Percentiles rank a stretch among this genome's conserved stretches.
phyloP scores from a whole-genome alignment of 164 flowering plant genomes.

The Kalanchoe fedtschenkoi region DNA sequence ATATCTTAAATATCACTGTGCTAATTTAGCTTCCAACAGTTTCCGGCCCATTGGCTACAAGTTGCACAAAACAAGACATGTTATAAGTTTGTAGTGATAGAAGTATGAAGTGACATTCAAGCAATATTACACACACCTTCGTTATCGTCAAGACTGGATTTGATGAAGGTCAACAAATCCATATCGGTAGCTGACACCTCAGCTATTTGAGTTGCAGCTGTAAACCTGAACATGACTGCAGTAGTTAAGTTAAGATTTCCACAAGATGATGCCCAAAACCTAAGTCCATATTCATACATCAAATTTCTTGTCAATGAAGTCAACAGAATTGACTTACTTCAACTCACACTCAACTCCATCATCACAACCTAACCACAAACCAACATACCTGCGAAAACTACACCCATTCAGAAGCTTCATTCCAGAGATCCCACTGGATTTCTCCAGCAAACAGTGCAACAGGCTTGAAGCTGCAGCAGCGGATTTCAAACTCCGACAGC shows the following conservation, averaged over 20 bases:
- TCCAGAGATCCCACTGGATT: not conserved
- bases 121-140: slow-evolving; percentile 32
- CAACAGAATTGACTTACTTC: no score
- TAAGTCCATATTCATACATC: not conserved
- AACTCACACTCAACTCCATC: no score
- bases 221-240: slow-evolving; percentile 47
- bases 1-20: not conserved
- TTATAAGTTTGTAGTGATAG: not conserved
- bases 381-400: not conserved
- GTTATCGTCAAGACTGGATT: slow-evolving; percentile 23
- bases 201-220: slow-evolving; percentile 26
- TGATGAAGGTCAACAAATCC: slow-evolving; percentile 31
- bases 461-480: not conserved
- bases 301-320: no score
- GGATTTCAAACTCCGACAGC: not conserved
- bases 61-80: no score
- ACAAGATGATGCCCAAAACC: not conserved
- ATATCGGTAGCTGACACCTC: slow-evolving; percentile 12
- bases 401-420: not conserved
- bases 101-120: not conserved
- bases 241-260: slow-evolving; percentile 19
- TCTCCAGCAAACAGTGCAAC: not conserved
- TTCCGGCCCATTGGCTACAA: no score
- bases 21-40: no score
- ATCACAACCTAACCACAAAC: not conserved